Base-by-base conservation (phyloP, 306 rosid species). In the Castanea mollissima region DNA sequence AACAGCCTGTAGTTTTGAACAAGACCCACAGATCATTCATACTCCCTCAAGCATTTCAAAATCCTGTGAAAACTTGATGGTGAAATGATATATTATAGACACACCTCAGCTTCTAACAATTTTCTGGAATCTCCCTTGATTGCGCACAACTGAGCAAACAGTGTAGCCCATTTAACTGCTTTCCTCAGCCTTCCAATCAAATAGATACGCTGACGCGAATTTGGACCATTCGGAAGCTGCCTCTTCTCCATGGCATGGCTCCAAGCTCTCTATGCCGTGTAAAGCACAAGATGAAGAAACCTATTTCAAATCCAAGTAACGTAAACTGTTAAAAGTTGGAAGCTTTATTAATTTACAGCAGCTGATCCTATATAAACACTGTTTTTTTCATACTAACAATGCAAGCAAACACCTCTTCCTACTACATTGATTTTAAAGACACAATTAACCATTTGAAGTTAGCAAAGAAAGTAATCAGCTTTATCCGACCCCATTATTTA, bases 191-290 rank as follows among this genome's bases (percentile, higher is more conserved):
- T 89, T 80, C 99, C 99, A 85, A 93, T 96, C 86, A 96, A 85
- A 85, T 96, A 96, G 81, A 93, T 90, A 2, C 94, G 89, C 54
- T 96, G 98, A 54, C 85, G 87, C 56, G 97, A 90, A 86, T 85
- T 91, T 69, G 99, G 99, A 74, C 99, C 99, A 83, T 90, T 91
- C 14, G 93, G 93, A 84, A 93, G 90, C 89, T 96, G 98, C 77
- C 99, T 93, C 79, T 96, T 96, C 86, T 96, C 99, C 99, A 96
- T 93, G 71, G 99, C 99, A 87, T 96, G 96, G 83, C 98, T 96
- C 97, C 99, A 96, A 56, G 98, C 98, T 90, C 99, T 91, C 91
- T 96, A 98, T 27, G 98, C 93, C 19, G 88, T 84, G 80, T 96
- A 91, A 68, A 96, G 96, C 82, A 91, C 84, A 77, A 93, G 49